Conservation (phyloP, 1,139 yeast genomes). For the Nakaseomyces sp. region DNA sequence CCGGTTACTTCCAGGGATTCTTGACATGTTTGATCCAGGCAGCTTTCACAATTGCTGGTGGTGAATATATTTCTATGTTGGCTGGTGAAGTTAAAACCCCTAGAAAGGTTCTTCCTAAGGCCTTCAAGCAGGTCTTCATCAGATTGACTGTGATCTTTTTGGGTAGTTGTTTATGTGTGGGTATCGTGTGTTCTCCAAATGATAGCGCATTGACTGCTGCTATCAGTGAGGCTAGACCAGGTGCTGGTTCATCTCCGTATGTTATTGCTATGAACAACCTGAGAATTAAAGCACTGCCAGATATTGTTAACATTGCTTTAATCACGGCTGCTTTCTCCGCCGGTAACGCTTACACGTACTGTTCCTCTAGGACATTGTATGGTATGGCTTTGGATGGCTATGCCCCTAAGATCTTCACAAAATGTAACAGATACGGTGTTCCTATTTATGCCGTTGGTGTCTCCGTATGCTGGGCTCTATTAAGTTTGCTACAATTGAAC, state of each 20-base stretch:
- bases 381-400: conserved; percentile 55
- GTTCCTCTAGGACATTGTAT: conserved; percentile 50
- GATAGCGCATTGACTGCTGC: conserved; percentile 41
- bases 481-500: conserved; percentile 48
- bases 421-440: conserved; percentile 45
- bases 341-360: conserved; percentile 63
- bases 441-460: conserved; percentile 39
- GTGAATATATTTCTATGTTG: conserved; percentile 75
- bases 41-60: conserved; percentile 70
- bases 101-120: conserved; percentile 64
- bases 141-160: conserved; percentile 64
- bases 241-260: conserved; percentile 57
- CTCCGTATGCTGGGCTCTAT: conserved; percentile 39
- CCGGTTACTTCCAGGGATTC: conserved; percentile 68
- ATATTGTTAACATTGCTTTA: conserved; percentile 53
- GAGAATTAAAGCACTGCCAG: conserved; percentile 48
- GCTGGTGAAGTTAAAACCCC: conserved; percentile 81
- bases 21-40: conserved; percentile 53
- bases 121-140: conserved; percentile 68
- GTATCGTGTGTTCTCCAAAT: conserved; percentile 47
- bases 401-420: conserved; percentile 48
- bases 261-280: conserved; percentile 53
- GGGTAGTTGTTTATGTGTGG: conserved; percentile 52
- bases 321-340: conserved; percentile 61
- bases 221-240: conserved; percentile 41